Percentiles rank a stretch among this genome's conserved stretches.
These are phyloP conservation scores for Salisapilia sapeloensis DNA, from an alignment of 352 stramenopile genomes.

Conservation along the genomic window DNA sequence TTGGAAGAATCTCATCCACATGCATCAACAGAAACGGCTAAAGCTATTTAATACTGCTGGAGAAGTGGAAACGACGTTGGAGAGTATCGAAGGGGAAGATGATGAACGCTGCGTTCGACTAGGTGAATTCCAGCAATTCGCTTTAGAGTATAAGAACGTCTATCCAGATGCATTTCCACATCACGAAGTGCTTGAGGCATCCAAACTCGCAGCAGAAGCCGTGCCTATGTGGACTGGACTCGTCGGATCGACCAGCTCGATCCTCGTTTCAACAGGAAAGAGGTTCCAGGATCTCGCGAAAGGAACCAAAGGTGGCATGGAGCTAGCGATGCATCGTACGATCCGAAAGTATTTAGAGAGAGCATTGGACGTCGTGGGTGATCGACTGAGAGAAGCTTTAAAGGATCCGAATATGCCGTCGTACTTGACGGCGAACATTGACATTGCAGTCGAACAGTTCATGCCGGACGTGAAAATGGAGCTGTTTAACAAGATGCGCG, in stretches of 20 bases:
- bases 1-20: slow-evolving; percentile 55
- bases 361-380: slow-evolving; percentile 56
- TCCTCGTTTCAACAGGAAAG: slow-evolving; percentile 67
- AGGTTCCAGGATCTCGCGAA: slow-evolving; percentile 68
- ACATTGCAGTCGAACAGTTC: slow-evolving; percentile 71
- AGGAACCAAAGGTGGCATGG: slow-evolving; percentile 71
- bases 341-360: slow-evolving; percentile 60
- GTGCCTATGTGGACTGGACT: slow-evolving; percentile 37
- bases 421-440: slow-evolving; percentile 60
- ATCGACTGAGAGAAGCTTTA: slow-evolving; percentile 50
- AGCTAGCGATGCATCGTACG: slow-evolving; percentile 64
- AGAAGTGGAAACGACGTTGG: not conserved
- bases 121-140: slow-evolving; percentile 52
- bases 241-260: slow-evolving; percentile 57
- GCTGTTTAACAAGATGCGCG: slow-evolving; percentile 70
- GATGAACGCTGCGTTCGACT: slow-evolving; percentile 5
- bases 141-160: slow-evolving; percentile 65
- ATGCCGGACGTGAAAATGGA: slow-evolving; percentile 82
- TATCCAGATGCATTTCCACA: slow-evolving; percentile 68
- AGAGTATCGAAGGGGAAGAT: slow-evolving; percentile 9
- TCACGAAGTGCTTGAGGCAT: slow-evolving; percentile 35
- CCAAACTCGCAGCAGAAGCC: slow-evolving; percentile 19
- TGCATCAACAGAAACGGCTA: slow-evolving; percentile 7
- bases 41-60: slow-evolving; percentile 1
- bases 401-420: slow-evolving; percentile 75